These are phyloP conservation scores for Aphanocladium album DNA, from an alignment of 2,329 filamentous ascomycete species.

Conservation along the genomic window DNA sequence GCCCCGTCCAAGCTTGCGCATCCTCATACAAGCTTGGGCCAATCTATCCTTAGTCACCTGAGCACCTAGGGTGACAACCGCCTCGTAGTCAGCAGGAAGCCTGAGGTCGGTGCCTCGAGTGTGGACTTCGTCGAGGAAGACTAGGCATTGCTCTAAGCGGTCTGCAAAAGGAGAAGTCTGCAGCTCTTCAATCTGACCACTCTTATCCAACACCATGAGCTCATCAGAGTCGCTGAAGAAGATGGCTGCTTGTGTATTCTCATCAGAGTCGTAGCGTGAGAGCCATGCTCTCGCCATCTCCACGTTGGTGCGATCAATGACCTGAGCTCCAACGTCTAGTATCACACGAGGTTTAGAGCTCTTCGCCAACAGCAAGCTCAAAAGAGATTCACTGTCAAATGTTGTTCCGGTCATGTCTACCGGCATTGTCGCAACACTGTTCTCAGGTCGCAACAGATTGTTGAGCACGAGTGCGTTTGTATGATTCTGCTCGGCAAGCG, in stretches of 20 bases:
- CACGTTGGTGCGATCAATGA: slow-evolving; percentile 58
- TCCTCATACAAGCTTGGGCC: slow-evolving; percentile 67
- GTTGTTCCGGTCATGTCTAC: background rate
- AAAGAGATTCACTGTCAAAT: slow-evolving; percentile 31
- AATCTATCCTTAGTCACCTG: slow-evolving; percentile 62
- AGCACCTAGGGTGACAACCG: slow-evolving; percentile 62
- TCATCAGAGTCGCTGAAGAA: slow-evolving; percentile 56
- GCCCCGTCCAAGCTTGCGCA: slow-evolving; percentile 61
- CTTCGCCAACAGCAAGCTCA: slow-evolving; percentile 25
- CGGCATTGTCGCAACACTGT: slow-evolving; percentile 28
- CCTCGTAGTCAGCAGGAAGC: slow-evolving; percentile 53
- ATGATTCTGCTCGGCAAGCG: slow-evolving; percentile 42
- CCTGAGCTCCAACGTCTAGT: slow-evolving; percentile 65
- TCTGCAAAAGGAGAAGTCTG: slow-evolving; percentile 53
- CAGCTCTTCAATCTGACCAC: slow-evolving; percentile 43
- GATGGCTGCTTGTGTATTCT: slow-evolving; percentile 33
- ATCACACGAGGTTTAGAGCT: slow-evolving; percentile 47
- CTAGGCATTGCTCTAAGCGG: slow-evolving; percentile 53
- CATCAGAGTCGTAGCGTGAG: background rate
- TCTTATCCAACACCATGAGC: slow-evolving; percentile 46
- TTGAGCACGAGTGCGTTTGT: slow-evolving; percentile 64
- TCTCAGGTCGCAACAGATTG: slow-evolving; percentile 52
- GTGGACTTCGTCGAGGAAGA: slow-evolving; percentile 67
- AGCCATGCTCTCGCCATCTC: slow-evolving; percentile 53
- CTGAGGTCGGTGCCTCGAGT: slow-evolving; percentile 65